These are phyloP conservation scores for Diaporthe longicolla DNA, from an alignment of 2,329 filamentous ascomycete genomes.

Conservation along the genomic window DNA sequence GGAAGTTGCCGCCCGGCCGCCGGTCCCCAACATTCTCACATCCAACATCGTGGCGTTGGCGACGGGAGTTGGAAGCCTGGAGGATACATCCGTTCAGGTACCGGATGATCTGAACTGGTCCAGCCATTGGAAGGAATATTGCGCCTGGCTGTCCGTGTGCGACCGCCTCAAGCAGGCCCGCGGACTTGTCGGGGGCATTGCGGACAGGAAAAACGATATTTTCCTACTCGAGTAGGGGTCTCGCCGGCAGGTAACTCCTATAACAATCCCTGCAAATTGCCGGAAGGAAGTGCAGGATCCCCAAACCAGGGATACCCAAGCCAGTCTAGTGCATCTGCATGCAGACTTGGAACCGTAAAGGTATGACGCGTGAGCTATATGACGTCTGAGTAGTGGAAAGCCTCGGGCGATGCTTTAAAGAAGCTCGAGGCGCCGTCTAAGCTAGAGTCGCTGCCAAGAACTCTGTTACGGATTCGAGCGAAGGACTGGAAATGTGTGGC, in stretches of 20 bases:
- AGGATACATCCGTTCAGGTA: background rate
- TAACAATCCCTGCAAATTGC: constrained; percentile 17
- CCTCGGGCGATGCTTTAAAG: constrained; percentile 24
- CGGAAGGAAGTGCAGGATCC: constrained; percentile 12
- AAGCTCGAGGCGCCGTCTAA: constrained; percentile 28
- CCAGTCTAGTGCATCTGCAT: constrained; percentile 30
- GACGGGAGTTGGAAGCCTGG: no score
- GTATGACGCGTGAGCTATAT: constrained; percentile 30
- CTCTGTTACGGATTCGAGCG: background rate
- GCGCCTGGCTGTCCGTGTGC: background rate
- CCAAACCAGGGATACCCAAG: constrained; percentile 24
- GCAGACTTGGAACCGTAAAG: constrained; percentile 34
- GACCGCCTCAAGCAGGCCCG: background rate
- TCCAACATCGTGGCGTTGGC: background rate
- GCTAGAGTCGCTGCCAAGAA: constrained; percentile 12
- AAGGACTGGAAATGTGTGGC: background rate
- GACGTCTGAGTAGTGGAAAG: constrained; percentile 19
- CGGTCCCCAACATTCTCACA: background rate
- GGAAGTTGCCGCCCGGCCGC: background rate
- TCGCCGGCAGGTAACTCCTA: constrained; percentile 7
- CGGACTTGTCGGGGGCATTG: background rate
- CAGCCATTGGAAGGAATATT: background rate
- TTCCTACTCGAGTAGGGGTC: constrained; percentile 14
- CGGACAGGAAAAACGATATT: constrained; percentile 2
- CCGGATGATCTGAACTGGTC: background rate